Base-by-base conservation (phyloP, 192 early-diverging fungal species). In the Podila horticola region DNA sequence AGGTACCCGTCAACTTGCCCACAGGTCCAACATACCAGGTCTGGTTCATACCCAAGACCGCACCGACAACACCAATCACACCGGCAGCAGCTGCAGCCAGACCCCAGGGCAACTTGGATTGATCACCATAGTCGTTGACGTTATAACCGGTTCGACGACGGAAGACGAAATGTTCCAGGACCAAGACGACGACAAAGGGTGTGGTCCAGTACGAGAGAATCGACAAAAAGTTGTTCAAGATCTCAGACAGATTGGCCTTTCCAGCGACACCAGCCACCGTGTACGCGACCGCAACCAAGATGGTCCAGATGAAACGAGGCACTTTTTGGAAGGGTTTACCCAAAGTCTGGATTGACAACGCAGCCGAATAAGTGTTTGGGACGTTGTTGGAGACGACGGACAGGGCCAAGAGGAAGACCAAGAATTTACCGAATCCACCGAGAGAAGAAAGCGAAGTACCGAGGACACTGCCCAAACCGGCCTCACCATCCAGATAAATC, bases 121-220 rank as follows among this genome's bases (percentile, higher is more conserved):
- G 73, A 1, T 50, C 51, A 60, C 41, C 48, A 50, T 69, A 74
- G 64, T 67, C 73, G 15, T 74, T 50, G 15, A 74, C 48, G 28
- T 74, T 69, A 52, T 74, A 74, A 33, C 64, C 68, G 28, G 55
- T 61, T n/a, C 58, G 68, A 26, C 68, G 57, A 29, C 68, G 68
- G 68, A 69, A 69, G 58, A 69, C 17, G 34, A 69, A 69, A 48
- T 69, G 68, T 24, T 75, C 74, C 36, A 67, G 51, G 4, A 60
- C 60, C 22, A 75, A 49, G 20, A 75, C 67, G 9, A 66, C 64
- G 31, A 69, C 67, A 58, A 75, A 75, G 5, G 67, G 58, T 20
- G 66, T 66, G 29, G 74, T 75, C 74, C 74, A 75, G 41, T 75
- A 75, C 4, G 74, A 75, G 65, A 75, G 67, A 41, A 75, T 75